phyloP scores from a whole-genome alignment of 345 rosid genomes.

The Psidium guajava region DNA sequence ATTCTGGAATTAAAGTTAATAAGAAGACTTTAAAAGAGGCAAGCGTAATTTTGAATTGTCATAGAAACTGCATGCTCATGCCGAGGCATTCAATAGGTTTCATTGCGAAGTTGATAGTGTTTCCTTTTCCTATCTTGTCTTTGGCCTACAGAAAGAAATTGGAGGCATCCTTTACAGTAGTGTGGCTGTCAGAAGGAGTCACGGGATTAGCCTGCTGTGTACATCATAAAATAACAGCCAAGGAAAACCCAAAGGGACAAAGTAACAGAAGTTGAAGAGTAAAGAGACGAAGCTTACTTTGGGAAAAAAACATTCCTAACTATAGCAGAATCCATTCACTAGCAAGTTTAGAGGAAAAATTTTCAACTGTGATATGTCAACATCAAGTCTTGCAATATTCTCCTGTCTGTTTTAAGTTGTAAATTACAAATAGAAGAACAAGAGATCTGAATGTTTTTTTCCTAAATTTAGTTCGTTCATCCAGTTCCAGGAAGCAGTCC shows the following conservation, averaged over 20 bases:
- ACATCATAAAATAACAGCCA: neutral
- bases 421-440: neutral
- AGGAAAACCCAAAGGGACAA: neutral
- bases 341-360: neutral
- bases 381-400: neutral
- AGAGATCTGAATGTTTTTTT: neutral
- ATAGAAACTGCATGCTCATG: neutral
- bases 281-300: neutral
- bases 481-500: neutral
- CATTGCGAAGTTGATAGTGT: neutral
- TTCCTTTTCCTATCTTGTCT: neutral
- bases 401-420: neutral
- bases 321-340: neutral
- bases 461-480: neutral
- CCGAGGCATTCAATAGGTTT: neutral
- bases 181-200: neutral
- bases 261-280: neutral
- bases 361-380: neutral
- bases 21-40: neutral
- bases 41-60: neutral
- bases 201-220: neutral
- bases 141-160: neutral
- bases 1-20: neutral
- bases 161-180: neutral
- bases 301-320: neutral